Evolutionary conservation across 768 basidiomycete genomes (phyloP), one percentile per base, ranked within the genome.

Genomic region (Russula griseocarnosa): DNA sequence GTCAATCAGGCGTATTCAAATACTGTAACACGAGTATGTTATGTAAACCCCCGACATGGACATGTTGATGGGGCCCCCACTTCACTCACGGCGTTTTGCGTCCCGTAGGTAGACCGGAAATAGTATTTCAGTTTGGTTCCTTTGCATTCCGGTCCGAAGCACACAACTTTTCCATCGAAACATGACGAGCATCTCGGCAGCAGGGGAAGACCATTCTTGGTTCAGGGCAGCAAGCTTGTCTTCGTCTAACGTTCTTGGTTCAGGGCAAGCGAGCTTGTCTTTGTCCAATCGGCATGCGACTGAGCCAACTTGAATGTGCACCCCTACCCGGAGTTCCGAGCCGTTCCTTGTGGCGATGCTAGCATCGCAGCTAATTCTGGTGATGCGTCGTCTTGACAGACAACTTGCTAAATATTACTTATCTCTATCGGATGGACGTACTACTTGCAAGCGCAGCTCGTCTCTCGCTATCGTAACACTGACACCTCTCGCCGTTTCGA

Each of bases 231-330:
- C 20, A 20, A 44, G 42, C 42, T 44, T 44, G 42, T 44, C 42
- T 44, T 44, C 18, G 42, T 7, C 8, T 8, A 44, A 10, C 44
- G 5, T 22, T 22, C n/a, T 22, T n/a, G 44, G n/a, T 22, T 46
- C 46, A 47, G 46, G 46, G 46, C 46, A 47, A 47, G 46, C 46
- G 46, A 47, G 46, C n/a, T 47, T 47, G 46, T 47, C 46, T 47
- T 44, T n/a, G 10, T 47, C 46, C 3, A 24, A 47, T n/a, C 20
- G 46, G 11, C 20, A 46, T 10, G n/a, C 11, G n/a, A 11, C 7
- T 0, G 18, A 46, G 11, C 3, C 46, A 22, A 22, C 9, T 47
- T 47, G 46, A 47, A 47, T 47, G 46, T n/a, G n/a, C 10, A 11
- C 46, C 20, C 20, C 22, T n/a, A 47, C 46, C 10, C 46, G 46